phyloP scores from a whole-genome alignment of 176 grass and related monocot genomes.

The Saccharum spontaneum region DNA sequence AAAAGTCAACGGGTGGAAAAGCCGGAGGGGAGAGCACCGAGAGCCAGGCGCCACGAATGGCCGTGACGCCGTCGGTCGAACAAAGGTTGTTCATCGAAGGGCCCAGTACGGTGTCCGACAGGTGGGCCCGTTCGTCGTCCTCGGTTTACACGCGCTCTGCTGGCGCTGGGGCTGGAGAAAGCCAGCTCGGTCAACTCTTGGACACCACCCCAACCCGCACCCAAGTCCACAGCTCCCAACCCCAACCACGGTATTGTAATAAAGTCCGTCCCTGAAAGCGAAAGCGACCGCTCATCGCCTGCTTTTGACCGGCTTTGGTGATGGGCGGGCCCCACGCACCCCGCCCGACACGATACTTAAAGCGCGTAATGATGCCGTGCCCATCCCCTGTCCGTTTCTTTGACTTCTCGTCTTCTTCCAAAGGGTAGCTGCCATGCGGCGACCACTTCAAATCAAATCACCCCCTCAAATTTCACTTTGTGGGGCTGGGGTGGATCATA shows the following conservation, averaged over 20 bases:
- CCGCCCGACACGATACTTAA: constrained; percentile 12
- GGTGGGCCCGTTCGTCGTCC: neutral
- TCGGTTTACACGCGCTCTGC: neutral
- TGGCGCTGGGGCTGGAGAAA: neutral
- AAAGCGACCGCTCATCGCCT: constrained; percentile 26
- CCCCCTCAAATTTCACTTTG: neutral
- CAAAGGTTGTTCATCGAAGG: neutral
- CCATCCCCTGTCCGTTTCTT: neutral
- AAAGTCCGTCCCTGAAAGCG: neutral
- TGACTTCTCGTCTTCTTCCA: neutral
- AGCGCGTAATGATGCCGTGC: neutral
- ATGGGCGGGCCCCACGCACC: constrained; percentile 11
- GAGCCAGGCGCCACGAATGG: no score
- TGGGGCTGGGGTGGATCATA: neutral
- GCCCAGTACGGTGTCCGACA: neutral
- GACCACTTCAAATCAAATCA: neutral
- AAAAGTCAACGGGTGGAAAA: neutral
- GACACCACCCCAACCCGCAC: neutral
- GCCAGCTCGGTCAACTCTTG: neutral
- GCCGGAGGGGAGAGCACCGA: neutral
- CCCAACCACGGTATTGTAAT: no score
- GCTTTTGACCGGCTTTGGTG: neutral
- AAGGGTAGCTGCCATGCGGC: neutral
- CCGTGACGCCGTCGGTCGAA: neutral
- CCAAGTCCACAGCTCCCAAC: no score